These are phyloP conservation scores for Helotiales sp. DNA, from an alignment of 2,329 filamentous ascomycete species.

Conservation along the genomic window DNA sequence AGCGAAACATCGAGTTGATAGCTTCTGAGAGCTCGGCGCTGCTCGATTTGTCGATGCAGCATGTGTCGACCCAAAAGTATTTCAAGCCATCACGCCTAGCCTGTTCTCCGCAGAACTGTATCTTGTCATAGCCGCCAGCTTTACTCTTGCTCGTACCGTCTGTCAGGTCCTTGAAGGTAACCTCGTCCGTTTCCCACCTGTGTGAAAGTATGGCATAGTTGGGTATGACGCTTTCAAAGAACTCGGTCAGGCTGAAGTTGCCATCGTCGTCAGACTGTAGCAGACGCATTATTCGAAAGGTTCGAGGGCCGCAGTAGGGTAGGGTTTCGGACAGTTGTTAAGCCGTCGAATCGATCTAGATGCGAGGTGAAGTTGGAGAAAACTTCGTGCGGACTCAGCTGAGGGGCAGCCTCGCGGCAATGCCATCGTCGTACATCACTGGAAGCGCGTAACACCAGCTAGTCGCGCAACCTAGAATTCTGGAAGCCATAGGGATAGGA, in stretches of 20 bases:
- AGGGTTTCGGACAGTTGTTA: constrained; percentile 17
- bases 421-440: constrained; percentile 30
- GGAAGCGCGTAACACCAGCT: constrained; percentile 28
- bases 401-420: constrained; percentile 29
- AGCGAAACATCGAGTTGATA: constrained; percentile 38
- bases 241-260: constrained; percentile 28
- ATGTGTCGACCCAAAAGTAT: constrained; percentile 29
- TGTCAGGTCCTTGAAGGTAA: constrained; percentile 27
- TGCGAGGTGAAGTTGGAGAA: constrained; percentile 23
- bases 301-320: constrained; percentile 22
- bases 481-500: constrained; percentile 22
- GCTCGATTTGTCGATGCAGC: constrained; percentile 27
- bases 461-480: constrained; percentile 10
- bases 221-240: constrained; percentile 28
- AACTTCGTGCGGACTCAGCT: constrained; percentile 29
- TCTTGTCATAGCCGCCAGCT: constrained; percentile 25
- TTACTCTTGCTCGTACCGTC: constrained; percentile 16
- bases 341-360: constrained; percentile 21
- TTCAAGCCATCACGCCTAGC: constrained; percentile 22
- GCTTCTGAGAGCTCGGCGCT: constrained; percentile 26
- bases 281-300: constrained; percentile 30
- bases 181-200: constrained; percentile 35
- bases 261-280: constrained; percentile 20
- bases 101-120: constrained; percentile 27
- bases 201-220: constrained; percentile 40